phyloP scores from a whole-genome alignment of 805 yeast species.

The Teunomyces cretensis region DNA sequence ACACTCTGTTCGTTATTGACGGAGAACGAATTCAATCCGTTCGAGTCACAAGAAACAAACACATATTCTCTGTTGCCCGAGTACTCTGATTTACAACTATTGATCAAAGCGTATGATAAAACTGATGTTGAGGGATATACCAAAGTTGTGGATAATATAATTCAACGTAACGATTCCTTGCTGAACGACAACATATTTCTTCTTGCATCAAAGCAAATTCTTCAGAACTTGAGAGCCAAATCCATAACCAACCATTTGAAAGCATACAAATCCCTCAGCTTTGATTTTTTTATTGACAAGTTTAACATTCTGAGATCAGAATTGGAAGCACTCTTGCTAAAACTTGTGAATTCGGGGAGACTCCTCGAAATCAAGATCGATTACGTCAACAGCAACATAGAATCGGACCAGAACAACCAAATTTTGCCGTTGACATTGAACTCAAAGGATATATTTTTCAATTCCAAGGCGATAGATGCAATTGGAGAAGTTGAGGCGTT shows the following conservation, averaged over 20 bases:
- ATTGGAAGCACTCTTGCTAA: constrained; percentile 28
- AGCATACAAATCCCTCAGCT: constrained; percentile 29
- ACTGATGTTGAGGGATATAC: constrained; percentile 23
- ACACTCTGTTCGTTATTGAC: constrained; percentile 61
- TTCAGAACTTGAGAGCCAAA: constrained; percentile 31
- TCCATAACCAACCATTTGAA: constrained; percentile 27
- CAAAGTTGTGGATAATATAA: constrained; percentile 16
- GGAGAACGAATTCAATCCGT: constrained; percentile 68
- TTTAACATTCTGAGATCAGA: constrained; percentile 19
- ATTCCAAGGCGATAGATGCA: constrained; percentile 13
- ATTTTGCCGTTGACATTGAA: constrained; percentile 19
- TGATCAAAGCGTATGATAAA: constrained; percentile 32
- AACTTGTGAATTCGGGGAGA: constrained; percentile 30
- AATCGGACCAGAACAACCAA: constrained; percentile 8
- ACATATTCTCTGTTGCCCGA: constrained; percentile 43
- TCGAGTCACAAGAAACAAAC: constrained; percentile 69
- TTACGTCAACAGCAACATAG: constrained; percentile 23
- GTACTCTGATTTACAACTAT: constrained; percentile 23
- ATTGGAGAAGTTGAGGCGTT: background rate
- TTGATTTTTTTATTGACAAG: constrained; percentile 23
- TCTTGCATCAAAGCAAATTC: constrained; percentile 25
- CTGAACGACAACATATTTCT: constrained; percentile 29
- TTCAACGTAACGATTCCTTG: constrained; percentile 21
- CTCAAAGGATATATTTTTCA: constrained; percentile 20
- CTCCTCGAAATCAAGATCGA: constrained; percentile 28